Conservation (phyloP, 2,329 filamentous ascomycete species). For the Ceratocystis huliohia region DNA sequence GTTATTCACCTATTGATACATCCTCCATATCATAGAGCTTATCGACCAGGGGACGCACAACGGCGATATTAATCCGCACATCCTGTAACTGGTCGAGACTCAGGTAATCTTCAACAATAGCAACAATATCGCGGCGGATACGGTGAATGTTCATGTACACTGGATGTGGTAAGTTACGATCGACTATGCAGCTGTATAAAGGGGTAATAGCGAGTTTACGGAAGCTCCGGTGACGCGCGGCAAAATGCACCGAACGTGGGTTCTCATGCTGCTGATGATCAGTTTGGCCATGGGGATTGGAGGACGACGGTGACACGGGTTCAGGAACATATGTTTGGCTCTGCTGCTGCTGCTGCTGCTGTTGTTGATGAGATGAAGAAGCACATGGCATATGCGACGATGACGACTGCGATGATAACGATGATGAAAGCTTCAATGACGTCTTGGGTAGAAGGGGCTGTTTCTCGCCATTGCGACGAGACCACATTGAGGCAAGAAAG, state of each 20-base stretch:
- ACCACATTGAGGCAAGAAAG: background rate
- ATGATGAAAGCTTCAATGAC: background rate
- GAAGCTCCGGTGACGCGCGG: constrained; percentile 10
- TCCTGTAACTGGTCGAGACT: constrained; percentile 50
- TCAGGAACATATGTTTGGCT: background rate
- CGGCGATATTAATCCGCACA: constrained; percentile 66
- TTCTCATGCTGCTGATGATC: background rate
- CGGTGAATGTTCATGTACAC: constrained; percentile 70
- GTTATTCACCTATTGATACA: constrained; percentile 46
- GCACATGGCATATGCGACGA: too few relatives aligned
- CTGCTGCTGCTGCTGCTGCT: background rate
- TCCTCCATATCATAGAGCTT: constrained; percentile 68
- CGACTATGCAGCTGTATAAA: constrained; percentile 42
- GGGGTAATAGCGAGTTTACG: constrained; percentile 22
- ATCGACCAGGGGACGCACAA: constrained; percentile 72
- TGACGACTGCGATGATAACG: background rate
- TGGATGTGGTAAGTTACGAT: constrained; percentile 50
- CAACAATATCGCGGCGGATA: constrained; percentile 50
- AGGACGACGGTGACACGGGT: background rate
- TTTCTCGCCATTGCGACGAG: background rate
- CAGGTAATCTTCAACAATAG: constrained; percentile 35
- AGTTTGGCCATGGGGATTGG: background rate
- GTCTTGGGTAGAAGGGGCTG: constrained; percentile 7
- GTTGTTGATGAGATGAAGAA: background rate
- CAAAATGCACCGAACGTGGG: constrained; percentile 8